phyloP scores from a whole-genome alignment of 352 stramenopile species.

The Pythium oligandrum region DNA sequence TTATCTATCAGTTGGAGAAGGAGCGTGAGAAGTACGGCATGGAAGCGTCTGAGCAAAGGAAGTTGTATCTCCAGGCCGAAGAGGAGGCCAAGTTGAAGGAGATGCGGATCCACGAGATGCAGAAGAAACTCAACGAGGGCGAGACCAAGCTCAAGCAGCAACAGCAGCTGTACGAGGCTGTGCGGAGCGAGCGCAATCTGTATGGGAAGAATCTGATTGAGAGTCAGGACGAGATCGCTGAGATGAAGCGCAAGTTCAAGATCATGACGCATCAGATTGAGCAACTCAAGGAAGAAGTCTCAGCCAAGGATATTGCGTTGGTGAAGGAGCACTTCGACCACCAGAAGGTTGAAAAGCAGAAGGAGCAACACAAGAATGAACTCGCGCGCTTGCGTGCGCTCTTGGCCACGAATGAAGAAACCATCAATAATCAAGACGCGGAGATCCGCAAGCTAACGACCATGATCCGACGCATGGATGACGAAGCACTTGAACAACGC shows the following conservation, averaged over 20 bases:
- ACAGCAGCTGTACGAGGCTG: slow-evolving; percentile 94
- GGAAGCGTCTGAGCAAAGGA: slow-evolving; percentile 79
- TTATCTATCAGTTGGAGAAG: slow-evolving; percentile 91
- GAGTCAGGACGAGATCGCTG: slow-evolving; percentile 92
- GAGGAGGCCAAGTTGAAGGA: slow-evolving; percentile 78
- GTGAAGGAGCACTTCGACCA: slow-evolving; percentile 96
- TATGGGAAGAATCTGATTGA: slow-evolving; percentile 97
- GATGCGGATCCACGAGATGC: slow-evolving; percentile 77
- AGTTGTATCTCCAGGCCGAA: slow-evolving; percentile 80
- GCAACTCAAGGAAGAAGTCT: slow-evolving; percentile 95
- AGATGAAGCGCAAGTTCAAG: slow-evolving; percentile 97
- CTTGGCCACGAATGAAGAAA: slow-evolving; percentile 87
- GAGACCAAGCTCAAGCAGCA: slow-evolving; percentile 96
- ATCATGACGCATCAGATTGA: slow-evolving; percentile 96
- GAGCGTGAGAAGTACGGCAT: slow-evolving; percentile 91
- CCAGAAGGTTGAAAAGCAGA: slow-evolving; percentile 94
- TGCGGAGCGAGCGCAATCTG: slow-evolving; percentile 92
- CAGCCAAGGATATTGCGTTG: slow-evolving; percentile 92
- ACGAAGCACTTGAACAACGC: slow-evolving; percentile 89
- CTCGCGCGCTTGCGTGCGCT: slow-evolving; percentile 87
- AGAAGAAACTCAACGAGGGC: slow-evolving; percentile 87
- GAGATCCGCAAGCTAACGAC: slow-evolving; percentile 91
- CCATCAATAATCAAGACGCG: slow-evolving; percentile 92
- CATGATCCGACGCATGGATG: slow-evolving; percentile 92
- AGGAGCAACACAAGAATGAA: slow-evolving; percentile 92